Percentiles rank a stretch among this genome's conserved stretches.
phyloP scores from a whole-genome alignment of 371 early-diverging fungal genomes.

The Circinella umbellata region DNA sequence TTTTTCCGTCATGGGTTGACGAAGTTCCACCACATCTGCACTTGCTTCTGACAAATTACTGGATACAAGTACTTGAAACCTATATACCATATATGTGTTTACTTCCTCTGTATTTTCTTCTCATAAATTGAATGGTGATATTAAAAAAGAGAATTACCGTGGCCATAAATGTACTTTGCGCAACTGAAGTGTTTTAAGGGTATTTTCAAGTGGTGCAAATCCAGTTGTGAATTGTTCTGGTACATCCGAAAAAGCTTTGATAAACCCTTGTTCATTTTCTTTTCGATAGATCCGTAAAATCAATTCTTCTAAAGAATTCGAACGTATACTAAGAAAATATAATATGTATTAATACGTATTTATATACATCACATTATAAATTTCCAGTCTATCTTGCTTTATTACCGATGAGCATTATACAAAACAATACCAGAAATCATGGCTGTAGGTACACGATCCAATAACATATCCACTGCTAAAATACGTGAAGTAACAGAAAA shows the following conservation, averaged over 20 bases:
- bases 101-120: background rate
- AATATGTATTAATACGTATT: too few relatives aligned
- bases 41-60: conserved; percentile 60
- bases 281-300: conserved; percentile 83
- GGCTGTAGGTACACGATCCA: conserved; percentile 75
- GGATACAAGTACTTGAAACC: conserved; percentile 78
- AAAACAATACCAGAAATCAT: conserved; percentile 89
- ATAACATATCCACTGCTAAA: conserved; percentile 94
- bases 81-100: conserved; percentile 15
- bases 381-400: too few relatives aligned
- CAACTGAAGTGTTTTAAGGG: conserved; percentile 79
- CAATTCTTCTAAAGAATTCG: conserved; percentile 87
- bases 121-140: background rate
- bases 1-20: conserved; percentile 77
- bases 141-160: conserved; percentile 39
- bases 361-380: too few relatives aligned
- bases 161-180: conserved; percentile 92
- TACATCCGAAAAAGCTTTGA: conserved; percentile 93
- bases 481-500: conserved; percentile 90
- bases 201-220: conserved; percentile 87
- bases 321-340: conserved; percentile 59
- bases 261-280: conserved; percentile 84
- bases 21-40: conserved; percentile 78
- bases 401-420: conserved; percentile 83
- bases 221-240: conserved; percentile 79